Base-by-base conservation (phyloP, 192 early-diverging fungal species). In the Glomus cerebriforme region DNA sequence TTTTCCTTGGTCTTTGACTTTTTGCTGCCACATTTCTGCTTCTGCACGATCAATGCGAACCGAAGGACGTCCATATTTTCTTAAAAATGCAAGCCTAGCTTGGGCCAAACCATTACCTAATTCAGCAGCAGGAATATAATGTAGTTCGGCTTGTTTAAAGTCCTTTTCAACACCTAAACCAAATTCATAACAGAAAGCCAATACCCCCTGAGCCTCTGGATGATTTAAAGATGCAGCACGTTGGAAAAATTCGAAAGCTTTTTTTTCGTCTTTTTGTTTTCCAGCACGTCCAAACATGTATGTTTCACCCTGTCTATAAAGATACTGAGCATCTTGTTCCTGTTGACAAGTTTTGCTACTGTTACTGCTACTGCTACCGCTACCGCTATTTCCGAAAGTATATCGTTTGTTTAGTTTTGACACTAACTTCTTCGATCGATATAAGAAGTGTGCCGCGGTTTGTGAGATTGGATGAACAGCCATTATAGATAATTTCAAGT, bases 171-270 rank as follows among this genome's bases (percentile, higher is more conserved):
- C 80, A 7, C 95, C 95, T 3, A 96, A 81, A n/a, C 92, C 94
- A 83, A 96, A 96, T 81, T 96, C 95, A 83, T 91, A 91, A 80
- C 92, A 94, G 77, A 96, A 95, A 9, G 89, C 95, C 9, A 95
- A 81, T 13, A 92, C 83, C 2, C 93, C 92, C 76, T 91, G 83
- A 63, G 88, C 85, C 45, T 84, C 81, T 10, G 78, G 37, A 69
- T 89, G 86, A 29, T 82, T 82, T 29, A 82, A 67, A 29, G 81
- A 49, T 9, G 90, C 79, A 37, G 92, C 91, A 32, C 82, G 80
- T 66, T 83, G 81, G 27, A 90, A 87, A 69, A 85, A 86, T 13
- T 77, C 81, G 2, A 91, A 83, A 10, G 92, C 92, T 26, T 77
- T 82, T 66, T 73, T 72, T 60, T 85, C 85, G 54, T 91, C 80